Evolutionary conservation across 345 rosid genomes (phyloP).

Genomic region (Acer saccharum): DNA sequence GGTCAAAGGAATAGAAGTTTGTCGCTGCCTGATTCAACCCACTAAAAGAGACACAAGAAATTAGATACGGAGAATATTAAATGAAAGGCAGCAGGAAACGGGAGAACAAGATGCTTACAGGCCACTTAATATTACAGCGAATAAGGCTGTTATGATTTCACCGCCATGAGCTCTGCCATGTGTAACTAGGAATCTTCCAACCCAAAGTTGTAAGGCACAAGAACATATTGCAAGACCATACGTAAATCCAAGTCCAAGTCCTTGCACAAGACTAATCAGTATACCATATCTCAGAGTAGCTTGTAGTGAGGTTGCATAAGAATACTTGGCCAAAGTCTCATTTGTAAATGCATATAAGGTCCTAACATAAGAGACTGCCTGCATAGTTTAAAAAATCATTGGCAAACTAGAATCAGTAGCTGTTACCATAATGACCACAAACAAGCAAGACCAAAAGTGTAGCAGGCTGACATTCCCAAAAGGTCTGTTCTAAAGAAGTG

Average conservation of each 20-base stretch:
- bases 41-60: conserved; percentile 41
- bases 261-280: conserved; percentile 95
- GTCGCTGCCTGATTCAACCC: conserved; percentile 99
- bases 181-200: conserved; percentile 80
- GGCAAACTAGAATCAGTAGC: conserved; percentile 14
- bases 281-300: conserved; percentile 96
- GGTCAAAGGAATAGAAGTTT: conserved; percentile 97
- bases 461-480: background rate
- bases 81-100: conserved; percentile 20
- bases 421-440: background rate
- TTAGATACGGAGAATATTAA: conserved; percentile 5
- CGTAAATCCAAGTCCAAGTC: conserved; percentile 98
- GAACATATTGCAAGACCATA: conserved; percentile 99
- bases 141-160: conserved; percentile 84
- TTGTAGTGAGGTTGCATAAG: conserved; percentile 94
- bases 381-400: conserved; percentile 38
- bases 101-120: conserved; percentile 70
- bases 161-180: conserved; percentile 74
- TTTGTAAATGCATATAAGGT: conserved; percentile 97
- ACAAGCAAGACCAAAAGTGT: background rate
- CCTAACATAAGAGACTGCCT: conserved; percentile 89
- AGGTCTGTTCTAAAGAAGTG: background rate
- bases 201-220: conserved; percentile 95
- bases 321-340: conserved; percentile 95
- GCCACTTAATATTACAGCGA: conserved; percentile 95